Evolutionary conservation across 2,329 filamentous ascomycete genomes (phyloP).

Genomic region (Alternaria panax): DNA sequence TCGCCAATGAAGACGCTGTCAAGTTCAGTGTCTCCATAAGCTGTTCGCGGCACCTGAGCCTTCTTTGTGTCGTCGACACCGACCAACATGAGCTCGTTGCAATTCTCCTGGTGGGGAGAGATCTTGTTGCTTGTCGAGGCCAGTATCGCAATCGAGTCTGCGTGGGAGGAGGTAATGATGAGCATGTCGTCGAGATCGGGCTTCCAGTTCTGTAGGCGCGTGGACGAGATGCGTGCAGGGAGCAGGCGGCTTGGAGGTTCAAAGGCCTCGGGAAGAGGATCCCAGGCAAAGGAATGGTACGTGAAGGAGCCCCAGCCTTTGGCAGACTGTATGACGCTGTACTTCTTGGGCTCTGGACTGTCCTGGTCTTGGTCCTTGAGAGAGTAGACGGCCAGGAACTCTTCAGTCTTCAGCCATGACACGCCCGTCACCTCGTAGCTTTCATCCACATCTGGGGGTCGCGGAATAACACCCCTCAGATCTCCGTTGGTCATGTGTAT

Average conservation of each 20-base stretch:
- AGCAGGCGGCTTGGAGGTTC: conserved; percentile 63
- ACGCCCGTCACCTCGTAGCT: conserved; percentile 76
- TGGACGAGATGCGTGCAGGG: conserved; percentile 78
- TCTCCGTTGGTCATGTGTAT: conserved; percentile 86
- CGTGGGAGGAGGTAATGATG: conserved; percentile 81
- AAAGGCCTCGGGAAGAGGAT: conserved; percentile 33
- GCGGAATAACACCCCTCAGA: conserved; percentile 79
- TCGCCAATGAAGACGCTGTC: conserved; percentile 83
- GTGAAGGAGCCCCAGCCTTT: conserved; percentile 65
- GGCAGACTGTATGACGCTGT: conserved; percentile 74
- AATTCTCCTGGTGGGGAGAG: conserved; percentile 66
- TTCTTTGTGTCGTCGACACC: conserved; percentile 77
- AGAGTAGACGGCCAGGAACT: conserved; percentile 79
- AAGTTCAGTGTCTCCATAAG: conserved; percentile 50
- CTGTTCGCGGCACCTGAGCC: conserved; percentile 65
- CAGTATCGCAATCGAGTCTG: conserved; percentile 79
- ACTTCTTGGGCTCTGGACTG: conserved; percentile 68
- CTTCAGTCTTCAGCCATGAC: conserved; percentile 85
- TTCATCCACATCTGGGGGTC: conserved; percentile 70
- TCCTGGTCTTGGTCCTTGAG: conserved; percentile 54
- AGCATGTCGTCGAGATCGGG: conserved; percentile 83
- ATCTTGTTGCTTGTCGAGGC: conserved; percentile 75
- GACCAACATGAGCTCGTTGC: conserved; percentile 75
- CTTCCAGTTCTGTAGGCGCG: conserved; percentile 79
- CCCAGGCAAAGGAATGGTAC: conserved; percentile 75